phyloP scores from a whole-genome alignment of 2,329 filamentous ascomycete species.

The Colletotrichum coccodes region DNA sequence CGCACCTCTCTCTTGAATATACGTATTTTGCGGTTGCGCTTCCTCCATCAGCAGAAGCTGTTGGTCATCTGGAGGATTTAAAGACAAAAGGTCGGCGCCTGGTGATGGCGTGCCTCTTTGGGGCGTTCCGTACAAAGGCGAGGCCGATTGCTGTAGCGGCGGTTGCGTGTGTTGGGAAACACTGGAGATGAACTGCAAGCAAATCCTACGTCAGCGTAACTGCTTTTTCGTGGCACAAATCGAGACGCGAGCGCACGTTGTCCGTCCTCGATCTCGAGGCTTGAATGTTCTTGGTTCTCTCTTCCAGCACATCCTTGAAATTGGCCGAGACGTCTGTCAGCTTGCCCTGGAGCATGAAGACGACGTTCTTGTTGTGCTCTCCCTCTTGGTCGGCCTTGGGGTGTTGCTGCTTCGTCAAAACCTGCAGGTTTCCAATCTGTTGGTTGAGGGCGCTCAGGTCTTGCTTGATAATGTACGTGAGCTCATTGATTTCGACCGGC shows the following conservation, averaged over 20 bases:
- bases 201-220: neutral
- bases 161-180: constrained; percentile 82
- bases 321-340: constrained; percentile 89
- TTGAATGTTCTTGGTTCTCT: constrained; percentile 97
- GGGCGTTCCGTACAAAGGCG: constrained; percentile 86
- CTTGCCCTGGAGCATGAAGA: constrained; percentile 89
- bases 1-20: constrained; percentile 93
- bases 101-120: constrained; percentile 73
- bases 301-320: constrained; percentile 97
- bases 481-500: constrained; percentile 91
- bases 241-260: constrained; percentile 57
- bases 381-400: constrained; percentile 82
- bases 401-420: constrained; percentile 80
- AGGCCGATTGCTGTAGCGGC: constrained; percentile 78
- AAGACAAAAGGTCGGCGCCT: constrained; percentile 79
- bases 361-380: constrained; percentile 98
- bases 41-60: constrained; percentile 95
- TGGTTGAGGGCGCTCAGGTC: constrained; percentile 86
- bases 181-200: constrained; percentile 78
- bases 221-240: no score
- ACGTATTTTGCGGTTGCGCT: constrained; percentile 84
- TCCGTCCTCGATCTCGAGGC: constrained; percentile 91
- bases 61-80: constrained; percentile 88
- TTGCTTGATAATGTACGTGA: constrained; percentile 97
- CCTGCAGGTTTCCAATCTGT: constrained; percentile 86